Evolutionary conservation across 345 rosid genomes (phyloP).

Genomic region (Isatis tinctoria): DNA sequence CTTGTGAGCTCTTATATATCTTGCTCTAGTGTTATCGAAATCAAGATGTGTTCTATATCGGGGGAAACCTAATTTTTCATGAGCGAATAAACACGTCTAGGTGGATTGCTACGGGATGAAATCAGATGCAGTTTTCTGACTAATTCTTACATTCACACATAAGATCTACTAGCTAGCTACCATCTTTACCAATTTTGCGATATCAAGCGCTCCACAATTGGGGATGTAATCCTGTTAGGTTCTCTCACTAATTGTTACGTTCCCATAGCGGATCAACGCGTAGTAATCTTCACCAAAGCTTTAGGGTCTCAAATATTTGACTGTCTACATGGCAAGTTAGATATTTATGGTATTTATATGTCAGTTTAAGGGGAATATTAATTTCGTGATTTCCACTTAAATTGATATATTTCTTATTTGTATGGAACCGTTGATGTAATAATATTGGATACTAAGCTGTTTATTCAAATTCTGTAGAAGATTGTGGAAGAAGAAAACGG

Average conservation of each 20-base stretch:
- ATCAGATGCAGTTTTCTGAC: neutral
- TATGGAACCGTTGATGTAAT: neutral
- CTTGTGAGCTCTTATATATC: neutral
- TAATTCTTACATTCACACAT: neutral
- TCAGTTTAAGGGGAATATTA: neutral
- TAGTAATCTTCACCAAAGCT: neutral
- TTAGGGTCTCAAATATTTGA: neutral
- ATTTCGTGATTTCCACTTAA: too few relatives aligned
- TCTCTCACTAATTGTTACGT: neutral
- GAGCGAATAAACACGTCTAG: neutral
- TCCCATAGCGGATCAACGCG: neutral
- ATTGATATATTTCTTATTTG: neutral
- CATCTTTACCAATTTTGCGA: neutral
- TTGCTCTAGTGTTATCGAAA: neutral
- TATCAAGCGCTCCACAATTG: neutral
- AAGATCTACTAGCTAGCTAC: neutral
- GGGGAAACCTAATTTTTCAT: neutral
- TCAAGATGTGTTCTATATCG: neutral
- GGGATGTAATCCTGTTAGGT: neutral
- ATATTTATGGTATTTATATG: neutral
- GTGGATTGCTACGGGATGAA: neutral
- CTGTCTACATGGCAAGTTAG: neutral
- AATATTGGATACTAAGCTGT: too few relatives aligned
- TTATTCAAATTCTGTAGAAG: too few relatives aligned
- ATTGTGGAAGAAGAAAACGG: too few relatives aligned